These are phyloP conservation scores for Aspergillus costaricaensis DNA, from an alignment of 2,329 filamentous ascomycete species.

Conservation along the genomic window DNA sequence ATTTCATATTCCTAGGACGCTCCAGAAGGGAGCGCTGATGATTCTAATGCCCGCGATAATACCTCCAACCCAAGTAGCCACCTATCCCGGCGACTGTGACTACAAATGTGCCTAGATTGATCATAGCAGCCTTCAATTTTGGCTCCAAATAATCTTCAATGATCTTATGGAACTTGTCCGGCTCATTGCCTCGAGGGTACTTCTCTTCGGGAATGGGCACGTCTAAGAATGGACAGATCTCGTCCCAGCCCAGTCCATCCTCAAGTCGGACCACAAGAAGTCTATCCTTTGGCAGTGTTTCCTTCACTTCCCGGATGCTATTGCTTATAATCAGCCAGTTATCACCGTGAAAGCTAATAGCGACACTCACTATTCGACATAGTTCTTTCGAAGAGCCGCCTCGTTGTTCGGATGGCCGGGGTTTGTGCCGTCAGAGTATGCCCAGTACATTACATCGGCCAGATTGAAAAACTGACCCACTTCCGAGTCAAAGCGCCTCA, in stretches of 20 bases:
- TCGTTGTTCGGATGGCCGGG: slow-evolving; percentile 20
- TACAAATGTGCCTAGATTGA: slow-evolving; percentile 17
- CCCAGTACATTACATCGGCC: slow-evolving; percentile 16
- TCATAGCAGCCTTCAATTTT: slow-evolving; percentile 12
- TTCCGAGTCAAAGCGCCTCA: slow-evolving; percentile 23
- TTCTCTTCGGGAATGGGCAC: slow-evolving; percentile 21
- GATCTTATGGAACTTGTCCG: slow-evolving; percentile 21
- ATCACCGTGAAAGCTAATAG: background rate
- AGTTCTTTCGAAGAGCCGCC: slow-evolving; percentile 16
- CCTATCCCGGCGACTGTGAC: slow-evolving; percentile 15
- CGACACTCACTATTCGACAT: slow-evolving; percentile 26
- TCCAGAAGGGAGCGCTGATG: background rate
- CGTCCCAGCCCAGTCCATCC: slow-evolving; percentile 26
- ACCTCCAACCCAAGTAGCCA: slow-evolving; percentile 15
- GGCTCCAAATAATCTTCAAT: slow-evolving; percentile 17
- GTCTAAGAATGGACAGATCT: slow-evolving; percentile 27
- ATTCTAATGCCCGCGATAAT: background rate
- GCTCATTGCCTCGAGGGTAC: slow-evolving; percentile 26
- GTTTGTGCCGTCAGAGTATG: slow-evolving; percentile 13
- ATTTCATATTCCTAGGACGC: fast-evolving
- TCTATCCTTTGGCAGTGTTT: slow-evolving; percentile 23
- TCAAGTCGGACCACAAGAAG: slow-evolving; percentile 23
- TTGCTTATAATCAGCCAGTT: background rate
- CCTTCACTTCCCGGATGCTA: slow-evolving; percentile 25
- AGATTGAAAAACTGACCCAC: slow-evolving; percentile 19